phyloP scores from a whole-genome alignment of 2,329 filamentous ascomycete genomes.

The Claviceps paspali region DNA sequence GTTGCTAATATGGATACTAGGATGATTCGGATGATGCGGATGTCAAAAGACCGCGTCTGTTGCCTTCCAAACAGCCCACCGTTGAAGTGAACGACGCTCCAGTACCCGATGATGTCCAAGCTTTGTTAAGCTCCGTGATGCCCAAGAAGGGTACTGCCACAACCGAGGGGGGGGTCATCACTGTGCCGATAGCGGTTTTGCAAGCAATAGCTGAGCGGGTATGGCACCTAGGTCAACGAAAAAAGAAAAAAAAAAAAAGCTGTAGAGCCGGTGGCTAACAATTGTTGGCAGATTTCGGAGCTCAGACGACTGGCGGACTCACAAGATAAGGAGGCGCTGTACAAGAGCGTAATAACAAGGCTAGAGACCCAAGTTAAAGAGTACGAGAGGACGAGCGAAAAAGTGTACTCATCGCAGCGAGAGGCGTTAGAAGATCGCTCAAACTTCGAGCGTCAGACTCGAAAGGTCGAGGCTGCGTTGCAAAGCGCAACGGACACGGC shows the following conservation, averaged over 20 bases:
- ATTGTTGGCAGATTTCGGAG: slow-evolving; percentile 16
- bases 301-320: slow-evolving; percentile 13
- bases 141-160: slow-evolving; percentile 6
- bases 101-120: slow-evolving; percentile 17
- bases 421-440: slow-evolving; percentile 36
- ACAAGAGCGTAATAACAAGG: slow-evolving; percentile 25
- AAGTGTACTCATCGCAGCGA: slow-evolving; percentile 31
- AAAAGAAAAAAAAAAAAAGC: too few relatives aligned
- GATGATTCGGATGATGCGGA: slow-evolving; percentile 19
- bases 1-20: slow-evolving; percentile 7
- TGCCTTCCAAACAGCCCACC: slow-evolving; percentile 9
- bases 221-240: slow-evolving; percentile 4
- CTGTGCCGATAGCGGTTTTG: slow-evolving; percentile 19
- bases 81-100: slow-evolving; percentile 15
- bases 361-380: slow-evolving; percentile 31
- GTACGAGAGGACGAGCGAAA: slow-evolving; percentile 26
- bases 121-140: slow-evolving; percentile 13
- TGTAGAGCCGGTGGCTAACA: too few relatives aligned
- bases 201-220: slow-evolving; percentile 26
- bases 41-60: slow-evolving; percentile 15
- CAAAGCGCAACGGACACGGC: slow-evolving; percentile 14
- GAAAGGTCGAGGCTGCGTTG: slow-evolving; percentile 20
- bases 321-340: slow-evolving; percentile 18
- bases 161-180: slow-evolving; percentile 11
- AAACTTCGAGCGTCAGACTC: slow-evolving; percentile 29